Evolutionary conservation across 2,329 filamentous ascomycete species (phyloP), one percentile per base, ranked within the genome.

Genomic region (Scedosporium dehoogii): DNA sequence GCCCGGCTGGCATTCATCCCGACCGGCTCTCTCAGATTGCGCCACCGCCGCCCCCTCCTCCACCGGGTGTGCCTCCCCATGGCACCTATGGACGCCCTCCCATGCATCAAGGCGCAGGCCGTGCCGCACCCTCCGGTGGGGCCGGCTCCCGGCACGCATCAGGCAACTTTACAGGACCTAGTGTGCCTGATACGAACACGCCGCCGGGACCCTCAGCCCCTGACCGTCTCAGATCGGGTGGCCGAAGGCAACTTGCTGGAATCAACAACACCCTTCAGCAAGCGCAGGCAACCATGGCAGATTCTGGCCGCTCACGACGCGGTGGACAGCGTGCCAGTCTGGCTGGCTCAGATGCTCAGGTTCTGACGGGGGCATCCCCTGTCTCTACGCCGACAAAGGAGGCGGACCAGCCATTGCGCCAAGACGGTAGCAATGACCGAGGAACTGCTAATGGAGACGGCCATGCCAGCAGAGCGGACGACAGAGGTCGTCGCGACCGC

Each of bases 191-290:
- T n/a, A 27, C 16, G 5, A 62, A 53, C 46, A 59, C 57, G 14
- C 44, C 33, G 2, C 21, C 25, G 5, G 46, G 59, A 2, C 59
- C 59, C 16, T 29, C 48, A 6, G 59, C 3, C 9, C 29, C 59
- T 33, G 59, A 33, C 68, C 70, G 16, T 71, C 72, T 14, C 10
- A 67, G 71, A 44, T 69, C 69, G 29, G 77, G 80, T 33, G 75
- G 79, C 18, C 74, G 78, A 63, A 76, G 84, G 63, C 82, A 86
- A 67, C 74, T 87, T 33, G 79, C 80, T 12, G 80, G 81, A 56
- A 86, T 88, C 64, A 85, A 86, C 66, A 84, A 73, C 65, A 83
- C 79, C 59, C 75, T 86, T 3, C 79, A 82, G 66, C 79, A 82
- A 70, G 77, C 78, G 1, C 80, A 79, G 33, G 75, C 73, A 55